These are phyloP conservation scores for Nepenthes mirabilis DNA, from an alignment of 148 eudicot species.

Conservation along the genomic window DNA sequence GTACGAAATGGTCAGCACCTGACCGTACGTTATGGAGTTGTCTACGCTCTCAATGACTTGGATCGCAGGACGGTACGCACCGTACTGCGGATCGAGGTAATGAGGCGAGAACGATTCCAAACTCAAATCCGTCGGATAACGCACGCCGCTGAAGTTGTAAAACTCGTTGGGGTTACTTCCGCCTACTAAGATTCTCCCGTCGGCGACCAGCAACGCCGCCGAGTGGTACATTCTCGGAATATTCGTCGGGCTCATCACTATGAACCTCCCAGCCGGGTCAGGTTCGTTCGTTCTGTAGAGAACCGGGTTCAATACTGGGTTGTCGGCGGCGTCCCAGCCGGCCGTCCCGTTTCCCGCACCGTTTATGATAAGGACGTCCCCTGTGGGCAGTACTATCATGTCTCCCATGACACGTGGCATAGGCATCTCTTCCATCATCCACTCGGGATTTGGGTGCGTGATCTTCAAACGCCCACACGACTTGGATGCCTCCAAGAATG, in stretches of 20 bases:
- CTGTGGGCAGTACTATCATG: conserved; percentile 56
- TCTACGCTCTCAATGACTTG: conserved; percentile 21
- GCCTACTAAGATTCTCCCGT: conserved; percentile 69
- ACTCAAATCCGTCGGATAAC: conserved; percentile 64
- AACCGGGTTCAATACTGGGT: conserved; percentile 59
- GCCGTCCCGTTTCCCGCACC: conserved; percentile 74
- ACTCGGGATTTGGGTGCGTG: conserved; percentile 30
- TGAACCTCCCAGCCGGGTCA: conserved; percentile 25
- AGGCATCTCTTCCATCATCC: conserved; percentile 69
- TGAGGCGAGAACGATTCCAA: conserved; percentile 58
- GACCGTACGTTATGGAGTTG: conserved; percentile 28
- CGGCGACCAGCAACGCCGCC: conserved; percentile 42
- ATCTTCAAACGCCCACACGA: conserved; percentile 44
- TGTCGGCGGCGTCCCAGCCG: conserved; percentile 73
- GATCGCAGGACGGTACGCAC: conserved; percentile 35
- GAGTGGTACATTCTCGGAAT: conserved; percentile 78
- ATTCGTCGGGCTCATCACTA: conserved; percentile 32
- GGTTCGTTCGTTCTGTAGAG: conserved; percentile 22
- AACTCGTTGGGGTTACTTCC: conserved; percentile 70
- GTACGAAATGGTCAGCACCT: conserved; percentile 28
- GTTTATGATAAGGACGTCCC: conserved; percentile 56
- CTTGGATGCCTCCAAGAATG: conserved; percentile 31
- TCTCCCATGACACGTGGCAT: conserved; percentile 79
- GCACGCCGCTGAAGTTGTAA: conserved; percentile 45
- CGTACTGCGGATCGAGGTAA: conserved; percentile 25